Base-by-base conservation (phyloP, 1,284 basidiomycete genomes). In the Fomitopsis palustris region DNA sequence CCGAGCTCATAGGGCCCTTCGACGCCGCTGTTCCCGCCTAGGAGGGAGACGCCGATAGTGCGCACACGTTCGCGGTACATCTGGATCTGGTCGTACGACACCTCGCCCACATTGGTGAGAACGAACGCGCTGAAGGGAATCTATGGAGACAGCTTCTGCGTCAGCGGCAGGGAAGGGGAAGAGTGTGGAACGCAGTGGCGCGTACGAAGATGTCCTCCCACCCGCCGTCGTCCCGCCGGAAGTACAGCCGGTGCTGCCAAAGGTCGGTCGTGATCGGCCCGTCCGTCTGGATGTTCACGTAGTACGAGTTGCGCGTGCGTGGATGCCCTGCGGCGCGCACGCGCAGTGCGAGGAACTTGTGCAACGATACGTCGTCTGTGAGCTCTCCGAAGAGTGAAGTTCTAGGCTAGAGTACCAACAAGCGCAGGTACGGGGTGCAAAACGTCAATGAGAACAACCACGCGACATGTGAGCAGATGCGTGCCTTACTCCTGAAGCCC, bases 161-260 rank as follows among this genome's bases (percentile, higher is more conserved):
- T 16, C 25, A 14, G 42, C 27, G 19, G 9, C 4, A 14, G 12
- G 17, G 4, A 21, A 25, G 3, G 23, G n/a, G n/a, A n/a, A n/a
- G 23, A 9, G 42, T 47, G 6, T 16, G n/a, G 6, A 3, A 25
- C 21, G 17, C 12, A 3, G 45, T 21, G 12, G 25, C 10, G 80
- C 88, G 69, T 64, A 93, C 93, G 65, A 90, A 86, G 10, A 96
- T 74, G 67, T 94, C 89, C 71, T 95, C 91, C 94, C 95, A 96
- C 10, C 79, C 77, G 17, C 87, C 87, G 56, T 91, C 86, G 23
- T 79, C 77, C 54, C 83, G 80, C 58, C 83, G 78, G 71, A 95
- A 91, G 73, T 86, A 92, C 38, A 96, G 77, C 38, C 92, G 81
- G 68, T 96, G 94, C 69, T 96, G 95, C 87, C 93, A 96, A 21